Conservation (phyloP, 768 basidiomycete genomes). For the Mycena indigotica region DNA sequence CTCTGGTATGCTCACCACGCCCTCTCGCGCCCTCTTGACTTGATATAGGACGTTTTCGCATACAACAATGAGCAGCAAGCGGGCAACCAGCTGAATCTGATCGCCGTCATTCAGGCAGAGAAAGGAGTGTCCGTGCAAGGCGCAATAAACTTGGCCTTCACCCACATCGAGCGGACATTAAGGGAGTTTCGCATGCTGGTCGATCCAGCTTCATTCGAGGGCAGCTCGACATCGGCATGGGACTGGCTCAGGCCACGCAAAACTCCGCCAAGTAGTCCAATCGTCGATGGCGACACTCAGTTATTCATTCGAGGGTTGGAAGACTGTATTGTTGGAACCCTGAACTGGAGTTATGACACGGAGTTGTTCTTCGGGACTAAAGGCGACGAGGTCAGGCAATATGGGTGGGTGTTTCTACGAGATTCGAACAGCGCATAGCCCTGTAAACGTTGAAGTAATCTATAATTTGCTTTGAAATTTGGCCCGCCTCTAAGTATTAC, state of each 20-base stretch:
- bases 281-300: slow-evolving; percentile 13
- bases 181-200: slow-evolving; percentile 32
- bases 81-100: slow-evolving; percentile 45
- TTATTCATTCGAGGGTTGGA: slow-evolving; percentile 53
- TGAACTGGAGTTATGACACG: slow-evolving; percentile 21
- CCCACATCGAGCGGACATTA: slow-evolving; percentile 41
- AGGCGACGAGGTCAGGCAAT: slow-evolving; percentile 19
- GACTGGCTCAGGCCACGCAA: slow-evolving; percentile 21
- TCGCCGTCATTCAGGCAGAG: slow-evolving; percentile 50
- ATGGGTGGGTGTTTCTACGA: slow-evolving; percentile 19
- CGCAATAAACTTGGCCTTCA: slow-evolving; percentile 46
- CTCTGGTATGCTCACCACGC: slow-evolving; percentile 44
- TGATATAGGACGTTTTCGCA: slow-evolving; percentile 58
- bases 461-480: too few species aligned
- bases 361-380: slow-evolving; percentile 18
- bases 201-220: neutral
- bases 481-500: too few species aligned
- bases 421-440: too few species aligned
- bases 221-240: slow-evolving; percentile 16
- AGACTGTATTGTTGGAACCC: slow-evolving; percentile 55
- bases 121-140: slow-evolving; percentile 49
- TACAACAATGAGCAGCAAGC: slow-evolving; percentile 49
- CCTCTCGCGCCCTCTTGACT: slow-evolving; percentile 2
- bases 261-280: neutral
- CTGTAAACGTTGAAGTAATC: too few species aligned